Conservation (phyloP, 169 alveolate species). For the Plasmodium relictum region DNA sequence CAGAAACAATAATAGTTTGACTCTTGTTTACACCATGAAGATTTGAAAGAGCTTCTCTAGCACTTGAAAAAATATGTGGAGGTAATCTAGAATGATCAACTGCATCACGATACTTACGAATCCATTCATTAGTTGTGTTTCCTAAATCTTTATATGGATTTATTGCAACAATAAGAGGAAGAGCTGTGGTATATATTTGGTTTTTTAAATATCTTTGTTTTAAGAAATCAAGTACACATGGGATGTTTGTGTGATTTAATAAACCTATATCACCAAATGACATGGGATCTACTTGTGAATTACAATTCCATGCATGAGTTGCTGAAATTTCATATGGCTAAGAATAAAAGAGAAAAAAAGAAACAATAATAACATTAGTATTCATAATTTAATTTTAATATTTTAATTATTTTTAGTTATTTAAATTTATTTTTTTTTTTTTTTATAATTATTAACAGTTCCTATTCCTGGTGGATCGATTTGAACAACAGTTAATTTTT, state of each 20-base stretch:
- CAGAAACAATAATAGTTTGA: constrained; percentile 96
- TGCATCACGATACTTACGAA: constrained; percentile 87
- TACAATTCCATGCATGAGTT: constrained; percentile 90
- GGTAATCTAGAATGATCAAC: constrained; percentile 84
- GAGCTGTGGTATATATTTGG: constrained; percentile 94
- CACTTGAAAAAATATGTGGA: constrained; percentile 93
- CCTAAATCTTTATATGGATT: constrained; percentile 94
- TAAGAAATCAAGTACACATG: constrained; percentile 91
- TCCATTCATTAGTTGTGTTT: constrained; percentile 89
- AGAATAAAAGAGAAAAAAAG: constrained; percentile 34
- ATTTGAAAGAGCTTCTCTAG: constrained; percentile 92
- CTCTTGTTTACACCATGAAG: constrained; percentile 89
- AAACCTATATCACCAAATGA: constrained; percentile 92
- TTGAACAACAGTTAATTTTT: constrained; percentile 86
- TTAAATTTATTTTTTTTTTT: background rate
- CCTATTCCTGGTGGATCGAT: constrained; percentile 88
- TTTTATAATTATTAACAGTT: constrained; percentile 20
- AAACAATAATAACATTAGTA: background rate
- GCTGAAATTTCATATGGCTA: constrained; percentile 90
- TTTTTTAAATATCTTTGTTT: constrained; percentile 89
- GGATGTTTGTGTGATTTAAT: constrained; percentile 90
- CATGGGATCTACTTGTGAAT: constrained; percentile 93
- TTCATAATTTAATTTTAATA: background rate
- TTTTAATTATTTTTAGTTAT: background rate
- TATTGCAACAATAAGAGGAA: constrained; percentile 92